Base-by-base conservation (phyloP, 2,329 filamentous ascomycete genomes). In the Trichophyton mentagrophytes region DNA sequence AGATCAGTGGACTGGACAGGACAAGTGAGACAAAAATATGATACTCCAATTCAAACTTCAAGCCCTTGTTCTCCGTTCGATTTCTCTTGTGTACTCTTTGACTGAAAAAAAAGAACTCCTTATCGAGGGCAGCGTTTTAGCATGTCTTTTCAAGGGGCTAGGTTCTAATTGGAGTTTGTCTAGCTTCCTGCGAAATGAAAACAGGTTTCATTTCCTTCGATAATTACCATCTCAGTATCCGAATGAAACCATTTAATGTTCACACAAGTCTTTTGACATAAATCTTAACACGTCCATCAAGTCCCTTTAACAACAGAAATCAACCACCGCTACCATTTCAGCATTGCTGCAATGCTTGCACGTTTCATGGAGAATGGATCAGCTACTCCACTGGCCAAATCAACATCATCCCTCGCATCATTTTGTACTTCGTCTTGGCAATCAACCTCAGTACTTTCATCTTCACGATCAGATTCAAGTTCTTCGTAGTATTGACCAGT, bases 1-100 rank as follows among this genome's bases (percentile, higher is more conserved):
- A 56, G 22, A 47, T 47, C 44, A 59, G 30, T 49, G 44, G 27
- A 51, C 44, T 49, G 38, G 51, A 36, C 44, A 49, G 38, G 51
- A 15, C 51, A 55, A 55, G 51, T 13, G 33, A 55, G 51, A 55
- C 30, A 30, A 55, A 53, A 55, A 30, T 33, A 55, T 55, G 51
- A 55, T 33, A 55, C 51, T 55, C 25, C 51, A 55, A 17, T 55
- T 55, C 8, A 55, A 55, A 55, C 30, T 55, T 55, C 51, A 55
- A 33, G 8, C 27, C 51, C 30, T 27, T 25, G 51, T 33, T 55
- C 30, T 36, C 51, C n/a, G 27, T 36, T 55, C 27, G 27, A 55
- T 55, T 17, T 55, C 51, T 36, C 51, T 55, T 17, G 17, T 55
- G 49, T 55, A 55, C 20, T 20, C 27, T 25, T 51, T 17, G 27